Conservation (phyloP, 1,284 basidiomycete genomes). For the Naganishia cerealis region DNA sequence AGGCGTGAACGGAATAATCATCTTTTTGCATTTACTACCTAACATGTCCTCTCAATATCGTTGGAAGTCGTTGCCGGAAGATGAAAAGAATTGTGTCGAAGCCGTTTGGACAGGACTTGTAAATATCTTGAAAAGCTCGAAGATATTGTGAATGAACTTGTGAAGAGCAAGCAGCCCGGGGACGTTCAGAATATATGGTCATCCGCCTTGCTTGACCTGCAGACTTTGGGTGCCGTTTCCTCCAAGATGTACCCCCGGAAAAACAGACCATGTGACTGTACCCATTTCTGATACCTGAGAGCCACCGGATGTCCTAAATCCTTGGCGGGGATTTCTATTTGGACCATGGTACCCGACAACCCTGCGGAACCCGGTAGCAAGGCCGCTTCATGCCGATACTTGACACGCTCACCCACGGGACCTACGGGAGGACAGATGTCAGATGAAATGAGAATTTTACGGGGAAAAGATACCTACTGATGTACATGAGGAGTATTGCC, state of each 20-base stretch:
- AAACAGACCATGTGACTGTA: constrained; percentile 34
- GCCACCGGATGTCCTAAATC: constrained; percentile 24
- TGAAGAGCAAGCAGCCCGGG: no score
- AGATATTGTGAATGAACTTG: no score
- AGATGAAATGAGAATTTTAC: background rate
- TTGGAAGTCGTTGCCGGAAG: no score
- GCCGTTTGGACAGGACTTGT: no score
- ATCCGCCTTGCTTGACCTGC: no score
- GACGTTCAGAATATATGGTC: no score
- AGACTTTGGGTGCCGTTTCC: constrained; percentile 47
- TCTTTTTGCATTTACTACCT: no score
- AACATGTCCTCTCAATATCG: no score
- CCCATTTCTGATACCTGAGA: constrained; percentile 17
- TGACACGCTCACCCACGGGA: constrained; percentile 38
- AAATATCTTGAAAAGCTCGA: no score
- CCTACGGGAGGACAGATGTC: constrained; percentile 34
- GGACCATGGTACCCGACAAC: constrained; percentile 37
- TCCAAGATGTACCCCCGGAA: constrained; percentile 46
- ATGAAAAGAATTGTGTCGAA: no score
- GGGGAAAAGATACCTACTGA: constrained; percentile 39
- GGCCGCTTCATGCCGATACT: constrained; percentile 37
- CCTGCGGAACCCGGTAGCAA: constrained; percentile 45
- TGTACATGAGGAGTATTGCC: no score
- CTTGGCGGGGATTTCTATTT: constrained; percentile 19
- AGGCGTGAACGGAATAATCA: no score